A percentile compares a stretch with the other conserved stretches of the same genome.
These are phyloP conservation scores for Pyricularia sp. DNA, from an alignment of 2,329 filamentous ascomycete genomes.

Conservation along the genomic window DNA sequence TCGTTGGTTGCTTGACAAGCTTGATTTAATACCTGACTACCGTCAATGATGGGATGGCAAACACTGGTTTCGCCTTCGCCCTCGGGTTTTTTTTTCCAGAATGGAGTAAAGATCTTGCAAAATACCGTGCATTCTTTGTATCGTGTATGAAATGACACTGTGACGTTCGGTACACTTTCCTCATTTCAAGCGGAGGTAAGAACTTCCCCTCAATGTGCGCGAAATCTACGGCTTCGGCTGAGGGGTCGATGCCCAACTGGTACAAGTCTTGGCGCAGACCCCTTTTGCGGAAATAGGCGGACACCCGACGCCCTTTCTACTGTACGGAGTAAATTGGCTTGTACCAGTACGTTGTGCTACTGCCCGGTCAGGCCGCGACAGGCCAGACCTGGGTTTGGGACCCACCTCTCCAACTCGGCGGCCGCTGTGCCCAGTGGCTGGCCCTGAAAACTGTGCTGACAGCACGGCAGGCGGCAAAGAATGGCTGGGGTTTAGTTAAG, in stretches of 20 bases:
- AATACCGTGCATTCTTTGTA: not conserved
- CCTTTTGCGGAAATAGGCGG: not conserved
- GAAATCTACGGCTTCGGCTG: not conserved
- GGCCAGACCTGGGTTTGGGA: not conserved
- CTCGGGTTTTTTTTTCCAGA: not conserved
- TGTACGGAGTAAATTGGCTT: not conserved
- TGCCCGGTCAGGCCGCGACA: not conserved
- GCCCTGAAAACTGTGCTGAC: not conserved
- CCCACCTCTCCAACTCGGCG: not conserved
- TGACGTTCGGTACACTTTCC: not conserved
- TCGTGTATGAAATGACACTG: not conserved
- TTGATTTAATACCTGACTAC: not conserved
- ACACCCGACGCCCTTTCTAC: not conserved
- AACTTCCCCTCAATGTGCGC: not conserved
- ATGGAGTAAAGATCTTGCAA: not conserved
- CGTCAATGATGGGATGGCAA: not conserved
- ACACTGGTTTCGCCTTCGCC: not conserved
- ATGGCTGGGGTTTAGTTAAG: not conserved
- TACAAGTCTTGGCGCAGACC: not conserved
- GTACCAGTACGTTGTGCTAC: not conserved
- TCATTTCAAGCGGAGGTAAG: not conserved
- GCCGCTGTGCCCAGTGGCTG: not conserved
- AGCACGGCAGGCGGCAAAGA: not conserved
- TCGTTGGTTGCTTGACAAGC: not conserved
- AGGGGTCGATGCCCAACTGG: not conserved